A percentile compares a stretch with the other conserved stretches of the same genome.
Conservation (phyloP, 75 land plant species). For the Cupressus sempervirens region DNA sequence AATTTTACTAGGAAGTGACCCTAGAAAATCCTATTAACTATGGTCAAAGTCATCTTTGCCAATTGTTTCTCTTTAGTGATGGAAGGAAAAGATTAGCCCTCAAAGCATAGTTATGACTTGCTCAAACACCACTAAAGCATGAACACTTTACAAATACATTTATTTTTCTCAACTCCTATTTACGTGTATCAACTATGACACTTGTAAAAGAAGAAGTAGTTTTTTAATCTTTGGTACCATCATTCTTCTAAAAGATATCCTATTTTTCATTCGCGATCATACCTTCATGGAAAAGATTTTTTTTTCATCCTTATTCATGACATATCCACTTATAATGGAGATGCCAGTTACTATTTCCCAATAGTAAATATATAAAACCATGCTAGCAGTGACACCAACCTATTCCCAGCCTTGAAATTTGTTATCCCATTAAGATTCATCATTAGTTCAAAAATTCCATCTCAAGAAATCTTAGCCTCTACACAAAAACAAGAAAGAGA, state of each 20-base stretch:
- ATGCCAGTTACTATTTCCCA: too few species aligned
- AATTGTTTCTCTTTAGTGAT: too few species aligned
- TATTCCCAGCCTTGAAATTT: conserved; percentile 43
- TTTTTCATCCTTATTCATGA: background rate
- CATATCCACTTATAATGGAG: background rate
- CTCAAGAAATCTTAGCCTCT: too few species aligned
- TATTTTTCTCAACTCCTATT: background rate
- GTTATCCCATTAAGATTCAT: conserved; percentile 68
- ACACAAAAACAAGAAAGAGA: too few species aligned
- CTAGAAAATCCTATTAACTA: too few species aligned
- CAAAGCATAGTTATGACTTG: background rate
- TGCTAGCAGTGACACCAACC: conserved; percentile 24
- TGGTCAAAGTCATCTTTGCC: too few species aligned
- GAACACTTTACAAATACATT: background rate
- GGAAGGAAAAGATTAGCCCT: background rate
- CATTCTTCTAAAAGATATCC: too few species aligned
- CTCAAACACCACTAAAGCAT: background rate
- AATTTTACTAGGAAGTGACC: too few species aligned
- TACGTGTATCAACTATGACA: background rate
- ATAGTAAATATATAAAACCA: background rate
- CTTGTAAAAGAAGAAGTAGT: too few species aligned
- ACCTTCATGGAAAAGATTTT: background rate
- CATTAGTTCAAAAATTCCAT: too few species aligned
- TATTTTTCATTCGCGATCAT: too few species aligned
- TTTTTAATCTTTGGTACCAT: too few species aligned